Conservation (phyloP, 1,284 basidiomycete species). For the Ceratorhiza oryzae-sativae region DNA sequence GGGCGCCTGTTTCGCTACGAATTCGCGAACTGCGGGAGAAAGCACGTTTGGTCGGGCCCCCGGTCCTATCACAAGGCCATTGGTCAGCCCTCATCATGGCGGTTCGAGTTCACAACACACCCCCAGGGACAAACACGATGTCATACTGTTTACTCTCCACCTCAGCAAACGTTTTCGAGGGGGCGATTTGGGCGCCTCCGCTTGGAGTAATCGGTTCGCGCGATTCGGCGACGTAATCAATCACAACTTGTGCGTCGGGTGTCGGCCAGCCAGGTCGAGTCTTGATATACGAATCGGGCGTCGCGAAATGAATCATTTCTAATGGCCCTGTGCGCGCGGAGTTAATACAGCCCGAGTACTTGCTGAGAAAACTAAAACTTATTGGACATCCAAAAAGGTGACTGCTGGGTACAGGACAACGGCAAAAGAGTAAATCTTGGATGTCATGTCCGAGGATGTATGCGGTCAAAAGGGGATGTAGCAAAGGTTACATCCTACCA, state of each 20-base stretch:
- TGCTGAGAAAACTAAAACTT: background rate
- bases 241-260: slow-evolving; percentile 34
- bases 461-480: background rate
- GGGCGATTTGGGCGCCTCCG: slow-evolving; percentile 30
- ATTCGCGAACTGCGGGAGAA: slow-evolving; percentile 23
- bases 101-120: background rate
- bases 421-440: slow-evolving; percentile 14
- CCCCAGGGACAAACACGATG: slow-evolving; percentile 40
- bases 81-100: background rate
- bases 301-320: slow-evolving; percentile 29
- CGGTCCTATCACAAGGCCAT: slow-evolving; percentile 1
- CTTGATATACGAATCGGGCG: slow-evolving; percentile 20
- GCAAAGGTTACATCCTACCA: background rate
- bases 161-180: slow-evolving; percentile 34
- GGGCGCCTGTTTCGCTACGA: slow-evolving; percentile 18
- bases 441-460: slow-evolving; percentile 4
- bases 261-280: slow-evolving; percentile 19
- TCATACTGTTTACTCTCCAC: slow-evolving; percentile 38
- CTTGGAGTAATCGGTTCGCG: slow-evolving; percentile 27
- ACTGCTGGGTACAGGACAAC: slow-evolving; percentile 19
- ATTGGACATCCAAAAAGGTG: slow-evolving; percentile 33
- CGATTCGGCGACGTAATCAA: slow-evolving; percentile 44
- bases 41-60: slow-evolving; percentile 16
- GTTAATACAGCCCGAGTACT: background rate
- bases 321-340: slow-evolving; percentile 12